A percentile compares a stretch with the other conserved stretches of the same genome.
Conservation (phyloP, 2,329 filamentous ascomycete genomes). For the Scortechinia acanthostroma region DNA sequence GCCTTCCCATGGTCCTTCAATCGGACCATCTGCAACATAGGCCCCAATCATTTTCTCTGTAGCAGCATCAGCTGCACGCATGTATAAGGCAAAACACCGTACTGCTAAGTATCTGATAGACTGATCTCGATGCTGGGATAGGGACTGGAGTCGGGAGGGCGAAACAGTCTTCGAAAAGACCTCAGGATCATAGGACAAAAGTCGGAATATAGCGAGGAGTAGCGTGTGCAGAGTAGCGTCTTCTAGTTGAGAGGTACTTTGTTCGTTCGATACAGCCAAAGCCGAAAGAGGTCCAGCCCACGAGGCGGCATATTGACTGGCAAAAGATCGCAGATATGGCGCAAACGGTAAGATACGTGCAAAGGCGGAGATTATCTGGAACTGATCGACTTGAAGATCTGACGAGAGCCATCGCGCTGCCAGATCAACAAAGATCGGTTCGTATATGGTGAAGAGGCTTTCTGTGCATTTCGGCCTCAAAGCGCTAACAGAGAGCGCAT, state of each 20-base stretch:
- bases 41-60: slow-evolving; percentile 64
- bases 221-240: slow-evolving; percentile 20
- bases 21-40: slow-evolving; percentile 53
- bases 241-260: slow-evolving; percentile 15
- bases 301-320: slow-evolving; percentile 26
- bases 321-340: slow-evolving; percentile 42
- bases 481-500: slow-evolving; percentile 35
- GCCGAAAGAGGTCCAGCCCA: slow-evolving; percentile 21
- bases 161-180: slow-evolving; percentile 60
- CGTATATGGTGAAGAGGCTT: slow-evolving; percentile 40
- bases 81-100: slow-evolving; percentile 71
- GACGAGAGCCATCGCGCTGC: slow-evolving; percentile 41
- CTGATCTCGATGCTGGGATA: slow-evolving; percentile 54
- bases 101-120: slow-evolving; percentile 75
- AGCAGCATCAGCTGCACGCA: slow-evolving; percentile 74
- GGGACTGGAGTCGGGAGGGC: slow-evolving; percentile 57
- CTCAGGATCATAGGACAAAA: slow-evolving; percentile 57
- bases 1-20: slow-evolving; percentile 71
- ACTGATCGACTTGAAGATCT: slow-evolving; percentile 18
- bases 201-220: slow-evolving; percentile 47
- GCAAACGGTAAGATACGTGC: slow-evolving; percentile 46
- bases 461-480: slow-evolving; percentile 42
- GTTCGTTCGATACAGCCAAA: slow-evolving; percentile 19
- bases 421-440: slow-evolving; percentile 46
- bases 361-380: slow-evolving; percentile 37